These are phyloP conservation scores for Diplocarpon mali DNA, from an alignment of 2,329 filamentous ascomycete genomes.

Conservation along the genomic window DNA sequence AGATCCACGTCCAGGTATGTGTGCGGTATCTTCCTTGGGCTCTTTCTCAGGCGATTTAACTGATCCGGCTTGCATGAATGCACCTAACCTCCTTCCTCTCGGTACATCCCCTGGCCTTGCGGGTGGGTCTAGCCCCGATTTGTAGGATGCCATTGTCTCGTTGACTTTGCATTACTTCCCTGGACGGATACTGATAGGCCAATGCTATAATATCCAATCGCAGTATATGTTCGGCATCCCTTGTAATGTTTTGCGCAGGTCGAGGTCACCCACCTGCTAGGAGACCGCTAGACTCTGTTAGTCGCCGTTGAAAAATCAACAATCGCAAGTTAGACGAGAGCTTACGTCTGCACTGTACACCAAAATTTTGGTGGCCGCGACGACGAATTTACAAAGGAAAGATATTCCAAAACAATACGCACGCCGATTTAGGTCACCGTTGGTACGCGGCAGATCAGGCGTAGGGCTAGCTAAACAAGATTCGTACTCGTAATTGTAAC, in stretches of 20 bases:
- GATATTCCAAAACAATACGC: constrained; percentile 6
- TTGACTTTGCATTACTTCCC: constrained; percentile 17
- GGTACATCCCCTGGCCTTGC: constrained; percentile 31
- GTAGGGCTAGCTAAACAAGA: constrained; percentile 17
- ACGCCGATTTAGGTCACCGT: background rate
- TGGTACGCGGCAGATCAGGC: background rate
- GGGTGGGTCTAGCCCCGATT: constrained; percentile 32
- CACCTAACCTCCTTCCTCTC: constrained; percentile 23
- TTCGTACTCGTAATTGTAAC: constrained; percentile 17
- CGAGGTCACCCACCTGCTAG: constrained; percentile 9
- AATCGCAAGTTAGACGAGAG: constrained; percentile 3
- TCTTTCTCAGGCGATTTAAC: constrained; percentile 10
- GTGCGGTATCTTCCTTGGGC: constrained; percentile 34
- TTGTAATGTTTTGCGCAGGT: constrained; percentile 9
- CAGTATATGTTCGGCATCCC: constrained; percentile 19
- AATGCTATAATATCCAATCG: constrained; percentile 12
- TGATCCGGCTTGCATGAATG: constrained; percentile 14
- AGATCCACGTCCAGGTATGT: constrained; percentile 23
- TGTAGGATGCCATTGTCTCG: constrained; percentile 34
- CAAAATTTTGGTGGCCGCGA: constrained; percentile 17
- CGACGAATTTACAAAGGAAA: constrained; percentile 18
- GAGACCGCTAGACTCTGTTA: constrained; percentile 14
- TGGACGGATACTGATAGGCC: constrained; percentile 18
- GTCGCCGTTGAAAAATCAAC: background rate
- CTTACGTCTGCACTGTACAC: constrained; percentile 12